A percentile compares a stretch with the other conserved stretches of the same genome.
Evolutionary conservation across 352 stramenopile genomes (phyloP).

Genomic region (Phytophthora syringae): DNA sequence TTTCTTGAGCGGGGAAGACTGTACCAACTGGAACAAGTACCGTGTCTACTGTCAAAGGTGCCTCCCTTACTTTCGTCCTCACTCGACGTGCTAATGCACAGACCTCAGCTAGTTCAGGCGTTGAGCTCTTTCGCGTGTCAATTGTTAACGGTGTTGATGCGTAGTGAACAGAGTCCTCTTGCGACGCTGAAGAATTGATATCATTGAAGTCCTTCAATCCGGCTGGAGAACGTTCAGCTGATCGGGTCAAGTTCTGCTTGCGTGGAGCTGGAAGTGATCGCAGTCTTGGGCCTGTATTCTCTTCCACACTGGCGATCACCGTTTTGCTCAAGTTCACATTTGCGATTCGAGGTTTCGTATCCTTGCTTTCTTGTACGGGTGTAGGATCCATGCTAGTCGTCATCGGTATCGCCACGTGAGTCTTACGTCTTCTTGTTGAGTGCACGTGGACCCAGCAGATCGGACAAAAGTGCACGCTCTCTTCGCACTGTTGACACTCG

Average conservation of each 20-base stretch:
- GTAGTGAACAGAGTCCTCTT: slow-evolving; percentile 6
- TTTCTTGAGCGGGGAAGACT: slow-evolving; percentile 2
- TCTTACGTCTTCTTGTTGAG: slow-evolving; percentile 57
- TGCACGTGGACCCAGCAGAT: slow-evolving; percentile 81
- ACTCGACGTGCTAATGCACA: slow-evolving; percentile 27
- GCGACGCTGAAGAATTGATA: not conserved
- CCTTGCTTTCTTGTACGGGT: slow-evolving; percentile 1
- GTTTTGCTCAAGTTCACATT: not conserved
- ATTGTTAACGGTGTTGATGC: not conserved
- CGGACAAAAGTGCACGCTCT: slow-evolving; percentile 75
- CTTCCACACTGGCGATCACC: not conserved
- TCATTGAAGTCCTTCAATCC: not conserved
- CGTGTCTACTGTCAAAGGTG: not conserved
- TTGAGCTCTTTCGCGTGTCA: not conserved
- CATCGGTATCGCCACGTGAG: slow-evolving; percentile 74
- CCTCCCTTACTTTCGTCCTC: slow-evolving; percentile 9
- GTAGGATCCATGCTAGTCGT: slow-evolving; percentile 13
- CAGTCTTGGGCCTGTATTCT: slow-evolving; percentile 5
- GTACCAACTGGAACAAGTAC: not conserved
- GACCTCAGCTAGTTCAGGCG: slow-evolving; percentile 18
- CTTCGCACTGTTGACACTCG: slow-evolving; percentile 69
- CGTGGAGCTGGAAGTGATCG: slow-evolving; percentile 11
- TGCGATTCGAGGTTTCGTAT: not conserved
- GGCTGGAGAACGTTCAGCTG: slow-evolving; percentile 1
- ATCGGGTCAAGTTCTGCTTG: slow-evolving; percentile 16